Evolutionary conservation across 768 basidiomycete species (phyloP), one percentile per base, ranked within the genome.

Genomic region (Rhodotorula kratochvilovae): DNA sequence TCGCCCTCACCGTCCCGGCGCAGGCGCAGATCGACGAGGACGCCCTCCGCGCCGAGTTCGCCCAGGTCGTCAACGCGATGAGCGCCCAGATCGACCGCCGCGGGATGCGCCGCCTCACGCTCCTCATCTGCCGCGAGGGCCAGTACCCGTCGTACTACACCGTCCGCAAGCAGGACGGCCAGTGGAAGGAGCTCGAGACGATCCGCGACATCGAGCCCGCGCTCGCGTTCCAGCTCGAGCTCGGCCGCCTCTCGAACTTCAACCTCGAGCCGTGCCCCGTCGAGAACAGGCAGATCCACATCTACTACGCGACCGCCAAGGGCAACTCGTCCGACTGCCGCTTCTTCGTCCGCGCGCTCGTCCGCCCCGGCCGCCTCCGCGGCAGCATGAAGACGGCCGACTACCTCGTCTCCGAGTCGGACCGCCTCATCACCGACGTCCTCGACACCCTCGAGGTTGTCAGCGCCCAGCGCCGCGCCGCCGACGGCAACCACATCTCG

Each of bases 141-240:
- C 88, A 90, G 80, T 98, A 98, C 81, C 96, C 96, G 12, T 86
- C 90, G 77, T 98, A 94, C 85, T 92, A 88, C 83, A 98, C 96
- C 61, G 82, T 98, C 25, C 89, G 95, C 66, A 86, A 88, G 62
- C 85, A 86, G 53, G 80, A 80, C 50, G 87, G 85, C 23, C 80
- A 81, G 25, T 99, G 96, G 96, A 85, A 84, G 60, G 96, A 99
- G 84, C 92, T 98, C 80, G 87, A 92, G 80, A 89, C 93, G 23
- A 95, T 99, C 80, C 90, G 96, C 80, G 96, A 98, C 83, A 93
- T 96, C 70, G 96, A 99, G 80, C 96, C 96, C 31, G 96, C 96
- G 35, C 85, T 98, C 53, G 96, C 96, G 42, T 97, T 91, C 87
- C 96, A 98, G 82, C 85, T 99, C 61, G 96, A 99, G 80, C 88